Percentiles rank a stretch among this genome's conserved stretches.
Conservation (phyloP, 257 asterid species). For the Perilla frutescens region DNA sequence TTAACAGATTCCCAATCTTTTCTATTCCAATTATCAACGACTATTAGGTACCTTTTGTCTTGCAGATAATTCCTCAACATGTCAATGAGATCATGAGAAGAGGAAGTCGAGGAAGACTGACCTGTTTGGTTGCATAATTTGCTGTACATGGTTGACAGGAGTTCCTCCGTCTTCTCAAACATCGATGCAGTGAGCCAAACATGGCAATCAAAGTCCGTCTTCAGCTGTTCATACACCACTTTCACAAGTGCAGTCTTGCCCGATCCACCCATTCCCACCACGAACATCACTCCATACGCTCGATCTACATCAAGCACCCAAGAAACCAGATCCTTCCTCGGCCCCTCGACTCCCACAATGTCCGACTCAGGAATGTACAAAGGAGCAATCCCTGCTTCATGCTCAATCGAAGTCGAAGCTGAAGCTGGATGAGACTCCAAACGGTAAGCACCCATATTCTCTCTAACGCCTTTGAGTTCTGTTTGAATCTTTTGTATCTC, state of each 20-base stretch:
- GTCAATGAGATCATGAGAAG: background rate
- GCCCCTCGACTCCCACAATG: constrained; percentile 33
- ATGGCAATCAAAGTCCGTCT: constrained; percentile 30
- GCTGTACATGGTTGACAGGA: background rate
- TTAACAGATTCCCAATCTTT: constrained; percentile 22
- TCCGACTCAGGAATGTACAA: constrained; percentile 13
- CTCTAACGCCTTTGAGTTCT: constrained; percentile 2
- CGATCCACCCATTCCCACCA: constrained; percentile 37
- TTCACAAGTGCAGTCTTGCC: constrained; percentile 37
- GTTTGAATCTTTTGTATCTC: background rate
- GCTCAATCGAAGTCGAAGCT: background rate
- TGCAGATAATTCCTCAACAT: background rate
- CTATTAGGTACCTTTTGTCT: constrained; percentile 31
- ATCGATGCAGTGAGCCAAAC: constrained; percentile 28
- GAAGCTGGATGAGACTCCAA: background rate
- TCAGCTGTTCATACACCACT: constrained; percentile 26
- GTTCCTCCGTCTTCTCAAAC: background rate
- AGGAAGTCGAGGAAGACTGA: background rate
- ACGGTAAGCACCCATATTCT: background rate
- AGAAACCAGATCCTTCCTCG: background rate
- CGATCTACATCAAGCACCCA: constrained; percentile 12
- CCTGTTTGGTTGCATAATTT: background rate
- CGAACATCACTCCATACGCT: constrained; percentile 15
- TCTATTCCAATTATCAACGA: constrained; percentile 37
- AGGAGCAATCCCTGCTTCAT: background rate